These are phyloP conservation scores for Erysiphe pulchra DNA, from an alignment of 2,329 filamentous ascomycete genomes.

Conservation along the genomic window DNA sequence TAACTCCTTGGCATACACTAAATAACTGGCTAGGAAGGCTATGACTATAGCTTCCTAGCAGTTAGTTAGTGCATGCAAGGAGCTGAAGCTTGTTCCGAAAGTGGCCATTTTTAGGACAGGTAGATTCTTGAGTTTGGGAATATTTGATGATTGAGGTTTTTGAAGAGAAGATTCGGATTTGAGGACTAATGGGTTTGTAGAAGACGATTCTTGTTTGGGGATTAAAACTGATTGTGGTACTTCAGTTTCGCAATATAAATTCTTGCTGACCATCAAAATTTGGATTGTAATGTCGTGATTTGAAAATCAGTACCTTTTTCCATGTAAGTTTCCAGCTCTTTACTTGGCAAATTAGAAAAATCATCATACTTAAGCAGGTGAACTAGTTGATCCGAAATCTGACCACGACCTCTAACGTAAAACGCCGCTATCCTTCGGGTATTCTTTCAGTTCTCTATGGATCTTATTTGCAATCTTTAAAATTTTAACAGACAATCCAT, in stretches of 20 bases:
- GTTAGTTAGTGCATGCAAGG: too few relatives aligned
- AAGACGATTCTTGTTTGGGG: not conserved
- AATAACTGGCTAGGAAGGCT: not conserved
- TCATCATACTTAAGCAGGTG: not conserved
- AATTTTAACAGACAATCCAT: not conserved
- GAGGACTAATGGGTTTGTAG: not conserved
- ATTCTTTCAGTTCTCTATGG: not conserved
- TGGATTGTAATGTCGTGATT: too few relatives aligned
- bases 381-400: not conserved
- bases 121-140: not conserved
- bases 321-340: not conserved
- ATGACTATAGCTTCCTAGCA: not conserved
- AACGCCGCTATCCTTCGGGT: not conserved
- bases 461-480: constrained; percentile 1
- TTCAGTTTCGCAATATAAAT: not conserved
- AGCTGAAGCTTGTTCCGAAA: too few relatives aligned
- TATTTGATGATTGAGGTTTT: not conserved
- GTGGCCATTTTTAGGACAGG: too few relatives aligned
- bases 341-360: not conserved
- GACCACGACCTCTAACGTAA: not conserved
- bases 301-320: not conserved
- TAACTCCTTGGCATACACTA: not conserved
- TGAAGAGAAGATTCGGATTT: not conserved
- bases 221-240: not conserved
- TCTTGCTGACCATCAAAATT: not conserved